Evolutionary conservation across 768 basidiomycete genomes (phyloP).

Genomic region (Lentinula boryana): DNA sequence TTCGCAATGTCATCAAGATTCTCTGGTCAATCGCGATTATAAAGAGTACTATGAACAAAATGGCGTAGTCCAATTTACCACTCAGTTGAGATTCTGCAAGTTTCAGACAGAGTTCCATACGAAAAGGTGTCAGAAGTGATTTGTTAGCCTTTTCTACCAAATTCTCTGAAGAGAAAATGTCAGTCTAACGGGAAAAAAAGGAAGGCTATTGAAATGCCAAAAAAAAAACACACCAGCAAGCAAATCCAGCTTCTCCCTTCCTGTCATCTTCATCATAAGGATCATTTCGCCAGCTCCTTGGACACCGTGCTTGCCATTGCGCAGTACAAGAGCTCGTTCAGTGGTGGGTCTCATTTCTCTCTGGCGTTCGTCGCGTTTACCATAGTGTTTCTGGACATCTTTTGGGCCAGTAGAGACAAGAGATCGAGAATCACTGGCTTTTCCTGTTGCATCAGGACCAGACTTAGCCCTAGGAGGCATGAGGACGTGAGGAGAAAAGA

Average conservation of each 20-base stretch:
- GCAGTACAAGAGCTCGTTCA: slow-evolving; percentile 63
- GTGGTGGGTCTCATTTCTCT: slow-evolving; percentile 38
- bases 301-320: slow-evolving; percentile 71
- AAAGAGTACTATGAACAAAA: not conserved
- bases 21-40: slow-evolving; percentile 28
- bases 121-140: slow-evolving; percentile 61
- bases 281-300: slow-evolving; percentile 66
- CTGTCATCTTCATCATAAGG: slow-evolving; percentile 53
- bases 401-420: slow-evolving; percentile 53
- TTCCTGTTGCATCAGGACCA: slow-evolving; percentile 21
- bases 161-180: slow-evolving; percentile 45
- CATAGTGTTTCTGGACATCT: slow-evolving; percentile 33
- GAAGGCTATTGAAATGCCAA: not conserved
- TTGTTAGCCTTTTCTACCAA: slow-evolving; percentile 49
- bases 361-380: slow-evolving; percentile 37
- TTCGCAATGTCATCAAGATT: slow-evolving; percentile 66
- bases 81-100: slow-evolving; percentile 72
- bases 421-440: slow-evolving; percentile 23
- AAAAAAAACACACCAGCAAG: slow-evolving; percentile 51
- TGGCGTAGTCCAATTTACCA: slow-evolving; percentile 33
- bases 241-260: slow-evolving; percentile 76
- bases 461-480: slow-evolving; percentile 18
- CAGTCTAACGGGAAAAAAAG: slow-evolving; percentile 10
- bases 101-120: slow-evolving; percentile 53
- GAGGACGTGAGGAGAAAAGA: not conserved